Evolutionary conservation across 805 yeast genomes (phyloP).

Genomic region (Pichia nakasei): DNA sequence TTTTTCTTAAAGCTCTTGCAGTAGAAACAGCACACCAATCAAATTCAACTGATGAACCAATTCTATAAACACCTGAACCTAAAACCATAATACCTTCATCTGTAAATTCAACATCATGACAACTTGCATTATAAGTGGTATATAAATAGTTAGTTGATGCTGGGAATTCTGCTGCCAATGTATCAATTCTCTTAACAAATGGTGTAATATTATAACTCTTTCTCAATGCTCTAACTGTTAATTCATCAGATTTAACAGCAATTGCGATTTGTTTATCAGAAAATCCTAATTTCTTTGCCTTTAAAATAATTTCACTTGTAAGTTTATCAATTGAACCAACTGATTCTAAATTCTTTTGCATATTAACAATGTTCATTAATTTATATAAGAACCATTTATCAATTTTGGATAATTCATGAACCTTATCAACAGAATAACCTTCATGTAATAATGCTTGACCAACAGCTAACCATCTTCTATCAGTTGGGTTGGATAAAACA

Average conservation of each 20-base stretch:
- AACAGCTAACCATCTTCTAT: slow-evolving; percentile 95
- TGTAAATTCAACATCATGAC: slow-evolving; percentile 73
- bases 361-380: slow-evolving; percentile 83
- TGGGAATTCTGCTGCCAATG: slow-evolving; percentile 98
- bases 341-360: slow-evolving; percentile 72
- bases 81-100: slow-evolving; percentile 90
- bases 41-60: slow-evolving; percentile 96
- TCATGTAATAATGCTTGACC: slow-evolving; percentile 94
- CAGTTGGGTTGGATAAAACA: slow-evolving; percentile 78
- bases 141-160: slow-evolving; percentile 93
- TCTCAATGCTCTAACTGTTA: slow-evolving; percentile 76
- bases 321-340: slow-evolving; percentile 50
- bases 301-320: slow-evolving; percentile 57
- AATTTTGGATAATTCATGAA: slow-evolving; percentile 85
- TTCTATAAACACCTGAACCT: slow-evolving; percentile 98
- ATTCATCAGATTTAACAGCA: slow-evolving; percentile 65
- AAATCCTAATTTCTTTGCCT: slow-evolving; percentile 91
- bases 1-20: slow-evolving; percentile 83
- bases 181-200: slow-evolving; percentile 93
- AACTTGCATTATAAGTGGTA: slow-evolving; percentile 90
- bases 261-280: slow-evolving; percentile 88
- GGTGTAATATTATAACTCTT: slow-evolving; percentile 75
- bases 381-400: slow-evolving; percentile 95
- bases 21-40: slow-evolving; percentile 99
- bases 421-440: slow-evolving; percentile 82